These are phyloP conservation scores for Agapanthus africanus DNA, from an alignment of 106 monocot genomes.

Conservation along the genomic window DNA sequence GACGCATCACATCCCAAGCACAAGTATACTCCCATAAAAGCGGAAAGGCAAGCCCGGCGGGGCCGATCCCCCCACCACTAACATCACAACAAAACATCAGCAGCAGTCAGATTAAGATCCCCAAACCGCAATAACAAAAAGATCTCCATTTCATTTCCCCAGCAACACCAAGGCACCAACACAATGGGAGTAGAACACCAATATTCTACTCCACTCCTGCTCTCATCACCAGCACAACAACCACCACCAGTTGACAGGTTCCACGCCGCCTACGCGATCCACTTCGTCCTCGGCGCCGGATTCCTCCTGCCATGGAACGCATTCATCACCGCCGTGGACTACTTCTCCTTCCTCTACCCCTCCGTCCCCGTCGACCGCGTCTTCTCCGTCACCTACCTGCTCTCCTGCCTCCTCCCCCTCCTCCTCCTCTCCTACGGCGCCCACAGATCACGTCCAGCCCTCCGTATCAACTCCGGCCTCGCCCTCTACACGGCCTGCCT, in stretches of 20 bases:
- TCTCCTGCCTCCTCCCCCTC: constrained; percentile 57
- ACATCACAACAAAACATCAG: no score
- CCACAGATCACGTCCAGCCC: constrained; percentile 32
- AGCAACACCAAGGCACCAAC: no score
- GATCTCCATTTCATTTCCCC: no score
- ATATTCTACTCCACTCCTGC: not conserved
- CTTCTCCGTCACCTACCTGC: constrained; percentile 84
- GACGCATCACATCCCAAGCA: no score
- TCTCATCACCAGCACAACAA: not conserved
- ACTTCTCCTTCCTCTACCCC: constrained; percentile 95
- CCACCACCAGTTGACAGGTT: constrained; percentile 34
- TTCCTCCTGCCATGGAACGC: constrained; percentile 97
- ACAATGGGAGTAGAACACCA: no score
- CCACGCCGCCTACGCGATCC: constrained; percentile 59
- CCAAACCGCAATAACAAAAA: no score
- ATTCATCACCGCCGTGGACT: constrained; percentile 94
- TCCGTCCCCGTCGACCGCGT: constrained; percentile 60
- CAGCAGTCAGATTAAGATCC: no score
- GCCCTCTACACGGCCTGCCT: constrained; percentile 47
- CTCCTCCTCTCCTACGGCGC: constrained; percentile 47
- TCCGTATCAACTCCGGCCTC: constrained; percentile 74
- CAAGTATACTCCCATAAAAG: no score
- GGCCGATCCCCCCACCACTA: no score
- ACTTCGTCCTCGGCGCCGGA: constrained; percentile 76
- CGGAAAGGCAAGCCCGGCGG: no score